These are phyloP conservation scores for Multifurca ochricompacta DNA, from an alignment of 768 basidiomycete genomes.

Conservation along the genomic window DNA sequence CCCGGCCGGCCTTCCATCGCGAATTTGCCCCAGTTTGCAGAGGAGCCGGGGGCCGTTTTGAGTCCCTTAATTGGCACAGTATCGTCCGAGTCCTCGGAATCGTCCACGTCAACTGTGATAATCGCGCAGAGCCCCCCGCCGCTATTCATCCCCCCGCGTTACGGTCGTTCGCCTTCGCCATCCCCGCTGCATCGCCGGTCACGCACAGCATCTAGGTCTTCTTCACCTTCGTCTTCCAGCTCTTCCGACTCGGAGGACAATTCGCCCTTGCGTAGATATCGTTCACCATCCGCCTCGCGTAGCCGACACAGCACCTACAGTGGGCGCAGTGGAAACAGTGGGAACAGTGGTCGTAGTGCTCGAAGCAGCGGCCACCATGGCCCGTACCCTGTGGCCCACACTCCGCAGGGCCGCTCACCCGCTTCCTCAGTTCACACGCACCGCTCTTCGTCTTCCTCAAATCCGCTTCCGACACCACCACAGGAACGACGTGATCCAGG, in stretches of 20 bases:
- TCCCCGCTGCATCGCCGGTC: constrained; percentile 28
- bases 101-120: constrained; percentile 21
- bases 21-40: constrained; percentile 24
- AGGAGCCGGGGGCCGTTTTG: constrained; percentile 26
- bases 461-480: constrained; percentile 13
- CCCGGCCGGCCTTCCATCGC: constrained; percentile 7
- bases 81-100: constrained; percentile 10
- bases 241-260: constrained; percentile 11
- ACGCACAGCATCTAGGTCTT: constrained; percentile 46
- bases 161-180: constrained; percentile 34
- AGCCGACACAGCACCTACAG: constrained; percentile 5
- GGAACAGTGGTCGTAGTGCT: background rate
- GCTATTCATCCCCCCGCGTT: constrained; percentile 26
- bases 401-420: constrained; percentile 18
- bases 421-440: constrained; percentile 15
- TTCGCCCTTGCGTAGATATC: background rate
- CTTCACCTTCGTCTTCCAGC: background rate
- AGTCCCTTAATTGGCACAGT: constrained; percentile 25
- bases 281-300: constrained; percentile 4
- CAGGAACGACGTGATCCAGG: constrained; percentile 19
- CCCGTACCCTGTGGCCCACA: background rate
- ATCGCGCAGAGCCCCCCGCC: constrained; percentile 27
- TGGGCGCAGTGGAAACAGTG: background rate
- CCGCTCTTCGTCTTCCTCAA: constrained; percentile 13
- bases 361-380: background rate